Base-by-base conservation (phyloP, 2,329 filamentous ascomycete species). In the Apiospora malaysiana region DNA sequence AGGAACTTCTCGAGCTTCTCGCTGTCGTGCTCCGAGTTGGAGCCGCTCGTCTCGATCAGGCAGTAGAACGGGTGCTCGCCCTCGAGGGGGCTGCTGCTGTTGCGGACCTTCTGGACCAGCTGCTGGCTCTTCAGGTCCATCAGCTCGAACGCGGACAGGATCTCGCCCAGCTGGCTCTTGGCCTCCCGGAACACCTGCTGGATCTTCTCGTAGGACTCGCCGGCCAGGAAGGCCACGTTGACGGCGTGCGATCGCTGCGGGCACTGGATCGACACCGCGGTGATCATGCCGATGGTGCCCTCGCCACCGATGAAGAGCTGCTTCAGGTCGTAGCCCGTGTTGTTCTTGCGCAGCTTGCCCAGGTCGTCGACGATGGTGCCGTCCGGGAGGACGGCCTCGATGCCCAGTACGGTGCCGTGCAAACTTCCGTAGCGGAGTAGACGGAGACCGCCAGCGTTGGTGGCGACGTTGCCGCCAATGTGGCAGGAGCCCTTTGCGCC, bases 401-500 rank as follows among this genome's bases (percentile, higher is more conserved):
- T 87, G 37, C 96, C 96, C 21, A 99, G 87, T 1, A 98, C 94
- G 70, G 88, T 98, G 27, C 96, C 96, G 82, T 99, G 96, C 74
- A 99, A 85, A 81, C 94, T 97, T 68, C 96, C 96, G 81, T 99
- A 99, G 59, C 96, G 90, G 69, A 99, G 87, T 45, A 99, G 86
- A 70, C 96, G 90, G 73, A 99, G 85, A 12, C 96, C 96, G 72
- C 96, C 96, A 23, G 97, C 96, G 78, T 99, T 99, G 40, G 96
- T 98, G 6, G 96, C 92, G 10, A 99, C 92, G 80, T 98, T 99
- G 68, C 96, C 96, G 75, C 97, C 96, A 74, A 99, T 92, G 72
- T 98, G 95, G 82, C 96, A 98, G 8, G 94, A 97, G 2, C 96
- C 96, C 84, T 99, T 99, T 18, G 96, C 96, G 69, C 95, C 97